Evolutionary conservation across 352 stramenopile genomes (phyloP), one percentile per base, ranked within the genome.

Genomic region (Thalassiosira delicatula): DNA sequence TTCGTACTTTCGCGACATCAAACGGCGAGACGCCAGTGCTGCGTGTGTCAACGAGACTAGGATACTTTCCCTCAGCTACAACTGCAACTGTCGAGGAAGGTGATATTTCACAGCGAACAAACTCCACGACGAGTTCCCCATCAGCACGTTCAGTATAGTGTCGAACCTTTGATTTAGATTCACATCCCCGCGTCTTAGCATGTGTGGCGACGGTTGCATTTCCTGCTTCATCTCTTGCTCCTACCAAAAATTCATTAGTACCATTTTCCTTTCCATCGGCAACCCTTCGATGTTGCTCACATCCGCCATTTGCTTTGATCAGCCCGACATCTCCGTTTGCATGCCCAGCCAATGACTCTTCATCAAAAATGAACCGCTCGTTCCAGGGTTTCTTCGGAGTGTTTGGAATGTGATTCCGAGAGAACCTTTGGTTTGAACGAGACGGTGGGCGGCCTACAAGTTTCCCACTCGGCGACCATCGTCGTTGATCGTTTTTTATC

Each of bases 321-420:
- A n/a, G n/a, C n/a, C n/a, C n/a, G n/a, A n/a, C n/a, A n/a, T n/a
- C n/a, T n/a, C n/a, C n/a, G n/a, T n/a, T n/a, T n/a, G n/a, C n/a
- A n/a, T n/a, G n/a, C n/a, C n/a, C n/a, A n/a, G n/a, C n/a, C n/a
- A n/a, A n/a, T n/a, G n/a, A n/a, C n/a, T 73, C 44, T 21, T 79
- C 76, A 46, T 84, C 68, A 42, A 79, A 84, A 29, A 84, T 84
- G 27, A 84, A 79, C 0, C 76, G 56, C 21, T 84, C 68, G 42
- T 84, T 84, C 76, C 76, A 84, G 17, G 67, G 68, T 21, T 76
- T 65, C 23, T 27, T 21, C n/a, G n/a, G n/a, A n/a, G n/a, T n/a
- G n/a, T n/a, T n/a, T n/a, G n/a, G n/a, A n/a, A n/a, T n/a, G n/a
- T n/a, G n/a, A n/a, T n/a, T n/a, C n/a, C n/a, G n/a, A n/a, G n/a